Conservation (phyloP, 1,284 basidiomycete species). For the Malassezia obtusa region DNA sequence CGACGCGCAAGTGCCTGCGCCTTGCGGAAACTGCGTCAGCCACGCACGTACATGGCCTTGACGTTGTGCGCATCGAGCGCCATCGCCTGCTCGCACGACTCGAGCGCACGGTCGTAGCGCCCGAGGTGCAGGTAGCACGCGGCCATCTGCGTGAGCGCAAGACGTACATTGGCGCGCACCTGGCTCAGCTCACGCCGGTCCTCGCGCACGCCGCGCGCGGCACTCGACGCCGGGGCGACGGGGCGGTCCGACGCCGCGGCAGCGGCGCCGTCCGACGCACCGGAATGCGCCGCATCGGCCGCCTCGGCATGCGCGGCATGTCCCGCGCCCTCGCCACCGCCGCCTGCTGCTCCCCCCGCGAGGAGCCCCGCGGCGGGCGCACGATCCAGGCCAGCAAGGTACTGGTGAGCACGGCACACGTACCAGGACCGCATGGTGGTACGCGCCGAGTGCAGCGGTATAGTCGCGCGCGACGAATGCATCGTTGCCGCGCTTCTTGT, state of each 20-base stretch:
- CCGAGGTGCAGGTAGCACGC: slow-evolving; percentile 16
- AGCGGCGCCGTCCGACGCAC: no score
- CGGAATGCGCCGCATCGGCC: no score
- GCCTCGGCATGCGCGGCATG: no score
- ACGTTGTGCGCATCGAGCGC: slow-evolving; percentile 8
- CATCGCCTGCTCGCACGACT: slow-evolving; percentile 11
- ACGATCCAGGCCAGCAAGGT: slow-evolving; percentile 16
- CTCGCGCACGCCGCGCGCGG: not conserved
- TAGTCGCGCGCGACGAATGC: slow-evolving; percentile 1
- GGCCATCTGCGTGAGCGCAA: slow-evolving; percentile 13
- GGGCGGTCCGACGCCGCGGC: no score
- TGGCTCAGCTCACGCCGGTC: slow-evolving; percentile 12
- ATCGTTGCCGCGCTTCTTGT: slow-evolving; percentile 12
- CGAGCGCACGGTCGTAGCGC: slow-evolving; percentile 13
- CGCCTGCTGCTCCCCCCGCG: no score
- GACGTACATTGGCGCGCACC: slow-evolving; percentile 17
- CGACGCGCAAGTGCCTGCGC: slow-evolving; percentile 11
- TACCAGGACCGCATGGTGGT: slow-evolving; percentile 12
- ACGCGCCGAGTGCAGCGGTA: slow-evolving; percentile 2
- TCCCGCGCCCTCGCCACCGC: no score
- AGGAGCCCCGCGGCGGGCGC: not conserved
- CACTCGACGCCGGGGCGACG: not conserved
- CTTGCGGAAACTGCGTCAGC: slow-evolving; percentile 16
- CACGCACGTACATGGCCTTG: slow-evolving; percentile 17
- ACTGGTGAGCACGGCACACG: slow-evolving; percentile 1